Percentiles rank a stretch among this genome's conserved stretches.
These are phyloP conservation scores for Thalassiosira mediterranea DNA, from an alignment of 352 stramenopile species.

Conservation along the genomic window DNA sequence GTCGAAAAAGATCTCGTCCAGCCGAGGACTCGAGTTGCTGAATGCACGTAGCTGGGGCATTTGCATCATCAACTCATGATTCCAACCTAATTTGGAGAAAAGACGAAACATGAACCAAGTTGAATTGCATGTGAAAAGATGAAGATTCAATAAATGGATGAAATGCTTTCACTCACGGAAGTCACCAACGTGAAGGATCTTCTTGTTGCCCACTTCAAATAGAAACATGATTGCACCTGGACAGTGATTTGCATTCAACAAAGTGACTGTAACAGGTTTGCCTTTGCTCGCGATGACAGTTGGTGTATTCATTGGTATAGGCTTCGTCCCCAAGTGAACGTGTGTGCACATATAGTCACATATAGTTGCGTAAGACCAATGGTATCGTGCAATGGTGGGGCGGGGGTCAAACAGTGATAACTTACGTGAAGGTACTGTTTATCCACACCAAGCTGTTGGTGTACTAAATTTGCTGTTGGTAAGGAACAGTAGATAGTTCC, in stretches of 20 bases:
- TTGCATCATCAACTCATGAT: constrained; percentile 63
- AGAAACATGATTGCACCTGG: constrained; percentile 94
- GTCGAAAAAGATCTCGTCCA: constrained; percentile 92
- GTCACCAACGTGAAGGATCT: constrained; percentile 91
- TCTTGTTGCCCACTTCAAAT: constrained; percentile 88
- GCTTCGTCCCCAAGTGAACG: constrained; percentile 6
- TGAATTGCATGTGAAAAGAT: too few species aligned
- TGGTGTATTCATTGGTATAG: constrained; percentile 89
- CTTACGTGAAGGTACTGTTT: constrained; percentile 88
- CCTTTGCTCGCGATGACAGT: constrained; percentile 81
- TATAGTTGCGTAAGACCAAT: too few species aligned
- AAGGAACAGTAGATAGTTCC: constrained; percentile 96
- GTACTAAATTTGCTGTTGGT: constrained; percentile 90
- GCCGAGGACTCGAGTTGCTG: constrained; percentile 44
- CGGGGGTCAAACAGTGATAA: too few species aligned
- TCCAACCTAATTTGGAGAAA: too few species aligned
- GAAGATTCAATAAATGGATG: too few species aligned
- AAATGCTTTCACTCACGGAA: too few species aligned
- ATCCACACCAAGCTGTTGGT: constrained; percentile 91
- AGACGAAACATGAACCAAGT: too few species aligned
- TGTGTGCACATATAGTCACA: not conserved
- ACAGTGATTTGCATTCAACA: constrained; percentile 97
- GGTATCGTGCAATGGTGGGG: too few species aligned
- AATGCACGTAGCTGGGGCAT: constrained; percentile 50
- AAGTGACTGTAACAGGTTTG: constrained; percentile 89